Evolutionary conservation across 768 basidiomycete species (phyloP).

Genomic region (Tephrocybe sp.): DNA sequence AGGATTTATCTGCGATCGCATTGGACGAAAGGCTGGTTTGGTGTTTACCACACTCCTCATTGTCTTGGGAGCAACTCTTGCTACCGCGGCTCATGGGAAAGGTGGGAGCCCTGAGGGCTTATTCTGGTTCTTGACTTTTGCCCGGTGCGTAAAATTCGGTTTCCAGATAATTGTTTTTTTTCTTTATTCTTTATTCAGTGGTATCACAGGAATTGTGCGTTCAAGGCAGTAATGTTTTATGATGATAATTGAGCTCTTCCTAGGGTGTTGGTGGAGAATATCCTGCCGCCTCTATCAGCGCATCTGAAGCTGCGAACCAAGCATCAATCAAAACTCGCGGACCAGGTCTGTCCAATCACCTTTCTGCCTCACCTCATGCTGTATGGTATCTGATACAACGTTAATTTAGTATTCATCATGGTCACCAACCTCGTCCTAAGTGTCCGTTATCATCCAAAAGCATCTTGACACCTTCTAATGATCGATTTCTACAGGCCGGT

Average conservation of each 20-base stretch:
- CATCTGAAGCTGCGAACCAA: slow-evolving; percentile 74
- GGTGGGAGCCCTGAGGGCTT: slow-evolving; percentile 53
- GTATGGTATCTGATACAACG: neutral
- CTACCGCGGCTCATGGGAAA: slow-evolving; percentile 64
- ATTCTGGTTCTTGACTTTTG: slow-evolving; percentile 74
- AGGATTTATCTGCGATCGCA: slow-evolving; percentile 67
- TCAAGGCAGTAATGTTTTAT: slow-evolving; percentile 25
- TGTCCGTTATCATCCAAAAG: slow-evolving; percentile 30
- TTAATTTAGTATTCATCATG: slow-evolving; percentile 63
- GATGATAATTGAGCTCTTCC: neutral
- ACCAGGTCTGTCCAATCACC: slow-evolving; percentile 36
- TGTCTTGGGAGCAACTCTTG: slow-evolving; percentile 64
- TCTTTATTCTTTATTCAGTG: slow-evolving; percentile 18
- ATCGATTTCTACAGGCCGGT: slow-evolving; percentile 42
- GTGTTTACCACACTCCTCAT: slow-evolving; percentile 67
- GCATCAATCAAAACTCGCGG: slow-evolving; percentile 57
- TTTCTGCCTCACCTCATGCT: slow-evolving; percentile 2
- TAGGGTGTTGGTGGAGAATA: slow-evolving; percentile 79
- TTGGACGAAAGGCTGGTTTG: slow-evolving; percentile 76
- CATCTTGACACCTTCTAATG: neutral
- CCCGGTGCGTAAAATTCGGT: slow-evolving; percentile 26
- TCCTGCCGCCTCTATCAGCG: slow-evolving; percentile 67
- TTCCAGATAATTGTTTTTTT: slow-evolving; percentile 22
- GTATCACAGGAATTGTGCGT: slow-evolving; percentile 57
- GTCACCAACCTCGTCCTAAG: slow-evolving; percentile 71